Conservation (phyloP, 2,329 filamentous ascomycete genomes). For the Stagonosporopsis rhizophila region DNA sequence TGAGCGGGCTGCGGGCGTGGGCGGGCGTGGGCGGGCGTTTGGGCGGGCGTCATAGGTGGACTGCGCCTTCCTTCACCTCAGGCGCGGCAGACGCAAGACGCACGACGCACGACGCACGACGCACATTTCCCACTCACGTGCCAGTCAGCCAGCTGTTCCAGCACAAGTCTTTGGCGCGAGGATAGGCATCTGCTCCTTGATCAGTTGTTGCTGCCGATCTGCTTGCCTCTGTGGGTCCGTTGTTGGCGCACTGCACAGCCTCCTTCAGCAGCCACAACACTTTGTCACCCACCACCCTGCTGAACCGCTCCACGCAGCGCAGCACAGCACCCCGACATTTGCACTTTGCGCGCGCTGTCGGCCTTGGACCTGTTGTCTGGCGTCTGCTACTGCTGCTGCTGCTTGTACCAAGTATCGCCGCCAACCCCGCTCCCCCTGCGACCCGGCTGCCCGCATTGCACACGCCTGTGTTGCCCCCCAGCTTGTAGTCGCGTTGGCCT, state of each 20-base stretch:
- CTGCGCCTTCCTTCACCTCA: conserved; percentile 7
- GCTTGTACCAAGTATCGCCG: background rate
- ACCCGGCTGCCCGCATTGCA: background rate
- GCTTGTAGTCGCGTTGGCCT: background rate
- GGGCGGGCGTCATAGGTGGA: conserved; percentile 1
- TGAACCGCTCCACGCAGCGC: conserved; percentile 13
- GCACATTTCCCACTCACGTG: conserved; percentile 19
- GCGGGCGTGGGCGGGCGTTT: no score
- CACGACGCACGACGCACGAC: no score
- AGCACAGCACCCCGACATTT: conserved; percentile 13
- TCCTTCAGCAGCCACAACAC: conserved; percentile 8
- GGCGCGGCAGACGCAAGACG: conserved; percentile 19
- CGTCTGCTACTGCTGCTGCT: background rate
- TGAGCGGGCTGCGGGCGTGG: no score
- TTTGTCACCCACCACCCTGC: conserved; percentile 18
- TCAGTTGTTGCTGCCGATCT: conserved; percentile 7
- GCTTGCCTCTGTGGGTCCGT: conserved; percentile 5
- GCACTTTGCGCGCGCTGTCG: conserved; percentile 6
- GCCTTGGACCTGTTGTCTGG: background rate
- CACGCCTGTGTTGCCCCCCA: conserved; percentile 2
- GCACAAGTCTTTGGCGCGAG: conserved; percentile 10
- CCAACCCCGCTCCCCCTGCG: background rate
- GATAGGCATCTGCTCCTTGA: conserved; percentile 2
- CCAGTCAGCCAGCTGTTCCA: no score
- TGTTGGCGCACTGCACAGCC: no score